These are phyloP conservation scores for Blumeria graminis DNA, from an alignment of 2,329 filamentous ascomycete genomes.

Conservation along the genomic window DNA sequence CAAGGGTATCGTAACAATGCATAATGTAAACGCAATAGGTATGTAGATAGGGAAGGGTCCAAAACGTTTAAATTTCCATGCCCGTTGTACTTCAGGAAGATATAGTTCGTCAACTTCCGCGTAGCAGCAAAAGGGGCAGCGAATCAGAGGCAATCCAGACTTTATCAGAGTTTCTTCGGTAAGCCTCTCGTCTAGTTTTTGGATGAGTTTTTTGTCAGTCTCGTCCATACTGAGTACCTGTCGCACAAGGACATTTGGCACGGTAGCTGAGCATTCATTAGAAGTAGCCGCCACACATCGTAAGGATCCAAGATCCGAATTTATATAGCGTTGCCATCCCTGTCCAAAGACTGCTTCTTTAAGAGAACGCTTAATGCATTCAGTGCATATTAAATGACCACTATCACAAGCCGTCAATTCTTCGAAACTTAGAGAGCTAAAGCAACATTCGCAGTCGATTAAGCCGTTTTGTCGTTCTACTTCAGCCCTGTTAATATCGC, in stretches of 20 bases:
- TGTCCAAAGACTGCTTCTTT: slow-evolving; percentile 84
- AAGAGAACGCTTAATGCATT: slow-evolving; percentile 59
- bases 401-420: slow-evolving; percentile 49
- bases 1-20: slow-evolving; percentile 30
- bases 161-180: slow-evolving; percentile 53
- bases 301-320: slow-evolving; percentile 47
- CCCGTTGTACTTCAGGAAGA: slow-evolving; percentile 28
- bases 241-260: slow-evolving; percentile 44
- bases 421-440: slow-evolving; percentile 44
- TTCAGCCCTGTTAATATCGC: slow-evolving; percentile 30
- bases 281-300: slow-evolving; percentile 58
- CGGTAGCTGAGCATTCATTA: slow-evolving; percentile 46
- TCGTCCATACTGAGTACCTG: slow-evolving; percentile 47
- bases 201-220: slow-evolving; percentile 45
- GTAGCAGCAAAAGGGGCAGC: slow-evolving; percentile 79
- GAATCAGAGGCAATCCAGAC: slow-evolving; percentile 49
- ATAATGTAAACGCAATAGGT: slow-evolving; percentile 23
- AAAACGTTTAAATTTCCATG: slow-evolving; percentile 30
- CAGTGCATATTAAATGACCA: slow-evolving; percentile 55
- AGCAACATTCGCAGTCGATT: slow-evolving; percentile 61
- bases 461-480: slow-evolving; percentile 30
- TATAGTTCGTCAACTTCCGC: slow-evolving; percentile 68
- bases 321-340: slow-evolving; percentile 63
- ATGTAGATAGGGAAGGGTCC: slow-evolving; percentile 16
- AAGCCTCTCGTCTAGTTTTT: slow-evolving; percentile 55